Conservation (phyloP, 768 basidiomycete species). For the Panus rudis region DNA sequence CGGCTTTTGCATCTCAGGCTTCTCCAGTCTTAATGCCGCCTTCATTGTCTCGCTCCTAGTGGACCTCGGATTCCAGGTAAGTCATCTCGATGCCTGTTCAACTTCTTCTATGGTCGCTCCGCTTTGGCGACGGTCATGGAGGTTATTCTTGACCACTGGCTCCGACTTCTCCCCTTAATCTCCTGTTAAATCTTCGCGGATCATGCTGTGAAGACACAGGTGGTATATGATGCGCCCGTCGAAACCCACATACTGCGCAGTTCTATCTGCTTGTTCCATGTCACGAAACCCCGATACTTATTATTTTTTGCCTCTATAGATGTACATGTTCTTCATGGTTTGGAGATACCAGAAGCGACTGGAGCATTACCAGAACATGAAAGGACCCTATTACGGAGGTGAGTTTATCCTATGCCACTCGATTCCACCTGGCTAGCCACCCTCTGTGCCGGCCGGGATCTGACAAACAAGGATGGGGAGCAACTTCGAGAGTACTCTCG, state of each 20-base stretch:
- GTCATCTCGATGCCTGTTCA: conserved; percentile 15
- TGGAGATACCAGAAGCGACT: conserved; percentile 70
- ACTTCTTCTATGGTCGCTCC: conserved; percentile 14
- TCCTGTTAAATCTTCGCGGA: no score
- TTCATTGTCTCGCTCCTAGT: conserved; percentile 58
- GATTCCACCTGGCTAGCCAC: neutral
- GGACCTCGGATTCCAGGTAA: conserved; percentile 64
- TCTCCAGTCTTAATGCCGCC: conserved; percentile 52
- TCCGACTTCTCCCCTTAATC: no score
- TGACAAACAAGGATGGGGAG: neutral
- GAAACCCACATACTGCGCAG: no score
- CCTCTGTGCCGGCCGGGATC: neutral
- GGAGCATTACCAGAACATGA: conserved; percentile 60
- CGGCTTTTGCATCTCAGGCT: conserved; percentile 54
- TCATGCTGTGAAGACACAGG: no score
- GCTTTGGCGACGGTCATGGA: conserved; percentile 1
- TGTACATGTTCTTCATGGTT: conserved; percentile 71
- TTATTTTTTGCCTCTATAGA: conserved; percentile 32
- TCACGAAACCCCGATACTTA: no score
- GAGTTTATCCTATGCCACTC: conserved; percentile 25
- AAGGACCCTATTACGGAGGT: conserved; percentile 59
- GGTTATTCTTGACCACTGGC: no score
- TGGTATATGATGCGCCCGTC: no score
- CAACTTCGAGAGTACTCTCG: neutral
- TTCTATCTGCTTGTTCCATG: no score